Base-by-base conservation (phyloP, 1,284 basidiomycete species). In the Quambalaria eucalypti region DNA sequence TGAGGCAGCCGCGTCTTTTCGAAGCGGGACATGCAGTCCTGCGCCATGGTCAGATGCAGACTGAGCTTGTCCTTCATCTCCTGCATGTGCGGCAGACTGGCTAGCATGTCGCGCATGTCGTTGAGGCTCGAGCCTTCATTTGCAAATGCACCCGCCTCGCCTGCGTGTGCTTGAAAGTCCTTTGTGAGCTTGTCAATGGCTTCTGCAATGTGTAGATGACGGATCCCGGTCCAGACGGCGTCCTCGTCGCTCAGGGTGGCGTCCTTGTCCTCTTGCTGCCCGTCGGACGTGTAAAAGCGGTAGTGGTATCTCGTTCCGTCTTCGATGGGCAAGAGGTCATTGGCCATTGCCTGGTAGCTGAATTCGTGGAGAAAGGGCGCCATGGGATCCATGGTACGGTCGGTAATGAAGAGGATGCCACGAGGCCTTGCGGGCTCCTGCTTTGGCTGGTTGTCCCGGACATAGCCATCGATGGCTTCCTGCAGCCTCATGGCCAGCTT, bases 41-140 rank as follows among this genome's bases (percentile, higher is more conserved):
- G 89, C 0, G 95, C 93, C 87, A 99, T 93, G 65, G 86, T 93
- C 42, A 98, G 80, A 77, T 99, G 95, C 29, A 97, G 77, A 14
- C 92, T 97, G 76, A 97, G 93, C 82, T 91, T 90, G 75, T 98
- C 92, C 64, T 93, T 84, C 66, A 90, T 88, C 62, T 93, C 89
- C 77, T 95, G 89, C 74, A 90, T 95, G 76, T 97, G 90, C 2
- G 93, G 92, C 57, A 99, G 76, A 68, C 81, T 88, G 21, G 95
- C 95, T 42, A 99, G 81, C 93, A 98, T 96, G 72, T 98, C 93
- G 76, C 96, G 95, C 87, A 99, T 92, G 77, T 96, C 92, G 73
- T 91, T 92, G 55, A 99, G 78, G 68, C 84, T 92, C 48, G 87
- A 87, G 14, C 85, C 86, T 12, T 55, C 51, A n/a, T 61, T 59